Percentiles rank a stretch among this genome's conserved stretches.
Conservation (phyloP, 2,329 filamentous ascomycete genomes). For the Fusarium haematococcum region DNA sequence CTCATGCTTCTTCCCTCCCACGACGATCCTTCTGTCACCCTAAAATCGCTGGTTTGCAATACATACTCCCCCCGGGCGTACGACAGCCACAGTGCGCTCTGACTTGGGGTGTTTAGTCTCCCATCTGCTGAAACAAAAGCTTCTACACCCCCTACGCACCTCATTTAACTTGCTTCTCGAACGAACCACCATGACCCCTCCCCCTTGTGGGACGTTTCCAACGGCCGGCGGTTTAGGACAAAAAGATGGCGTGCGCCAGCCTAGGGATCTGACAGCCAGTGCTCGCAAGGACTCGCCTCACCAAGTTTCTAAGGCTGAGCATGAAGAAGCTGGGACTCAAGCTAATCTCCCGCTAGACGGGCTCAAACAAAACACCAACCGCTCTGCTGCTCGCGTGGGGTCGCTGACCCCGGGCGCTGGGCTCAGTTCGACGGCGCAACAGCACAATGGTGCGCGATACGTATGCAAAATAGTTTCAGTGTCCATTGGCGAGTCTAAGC, state of each 20-base stretch:
- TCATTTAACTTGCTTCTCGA: slow-evolving; percentile 21
- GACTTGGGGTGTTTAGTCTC: neutral
- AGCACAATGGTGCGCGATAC: neutral
- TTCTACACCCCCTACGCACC: slow-evolving; percentile 16
- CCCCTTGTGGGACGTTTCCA: neutral
- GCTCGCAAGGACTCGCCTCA: slow-evolving; percentile 7
- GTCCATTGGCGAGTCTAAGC: neutral
- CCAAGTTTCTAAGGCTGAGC: neutral
- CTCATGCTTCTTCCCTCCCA: neutral
- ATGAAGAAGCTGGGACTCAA: slow-evolving; percentile 8
- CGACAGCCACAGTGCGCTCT: slow-evolving; percentile 1
- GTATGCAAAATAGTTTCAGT: neutral
- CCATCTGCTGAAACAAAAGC: slow-evolving; percentile 18
- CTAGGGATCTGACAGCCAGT: slow-evolving; percentile 21
- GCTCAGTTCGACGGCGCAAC: slow-evolving; percentile 31
- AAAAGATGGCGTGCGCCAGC: neutral
- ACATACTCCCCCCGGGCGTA: neutral
- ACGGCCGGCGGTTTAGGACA: neutral
- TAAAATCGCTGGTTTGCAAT: neutral
- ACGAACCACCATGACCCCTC: slow-evolving; percentile 2
- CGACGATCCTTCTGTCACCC: neutral
- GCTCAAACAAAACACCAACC: neutral
- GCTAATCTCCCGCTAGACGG: slow-evolving; percentile 1
- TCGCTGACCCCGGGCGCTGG: slow-evolving; percentile 21
- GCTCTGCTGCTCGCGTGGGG: neutral